These are phyloP conservation scores for Beauveria sp. DNA, from an alignment of 2,329 filamentous ascomycete species.

Conservation along the genomic window DNA sequence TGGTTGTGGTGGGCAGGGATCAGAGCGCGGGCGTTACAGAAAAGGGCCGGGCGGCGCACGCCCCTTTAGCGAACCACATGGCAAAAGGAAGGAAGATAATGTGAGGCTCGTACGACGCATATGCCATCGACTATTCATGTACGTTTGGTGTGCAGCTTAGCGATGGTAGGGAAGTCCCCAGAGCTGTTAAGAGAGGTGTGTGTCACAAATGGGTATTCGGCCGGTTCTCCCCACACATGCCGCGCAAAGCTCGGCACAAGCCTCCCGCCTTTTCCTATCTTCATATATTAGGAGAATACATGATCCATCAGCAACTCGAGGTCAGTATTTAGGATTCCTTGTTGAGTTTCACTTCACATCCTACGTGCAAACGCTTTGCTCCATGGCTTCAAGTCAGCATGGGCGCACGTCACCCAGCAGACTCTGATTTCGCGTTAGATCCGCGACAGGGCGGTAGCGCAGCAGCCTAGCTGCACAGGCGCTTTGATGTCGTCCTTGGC, in stretches of 20 bases:
- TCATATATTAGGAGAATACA: no score
- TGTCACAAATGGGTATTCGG: no score
- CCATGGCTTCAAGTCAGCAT: not conserved
- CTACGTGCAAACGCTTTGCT: not conserved
- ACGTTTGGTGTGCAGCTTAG: not conserved
- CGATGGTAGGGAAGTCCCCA: not conserved
- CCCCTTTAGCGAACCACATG: not conserved
- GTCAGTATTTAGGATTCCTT: not conserved
- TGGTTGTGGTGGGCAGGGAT: not conserved
- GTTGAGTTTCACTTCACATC: not conserved
- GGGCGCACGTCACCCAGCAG: not conserved
- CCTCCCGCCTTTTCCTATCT: no score
- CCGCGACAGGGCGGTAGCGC: not conserved
- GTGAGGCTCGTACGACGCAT: not conserved
- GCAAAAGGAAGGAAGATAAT: no score
- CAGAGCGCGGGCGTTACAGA: not conserved
- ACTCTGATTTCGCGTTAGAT: not conserved
- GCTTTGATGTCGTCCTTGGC: not conserved
- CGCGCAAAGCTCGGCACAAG: no score
- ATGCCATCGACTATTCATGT: not conserved
- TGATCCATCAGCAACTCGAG: no score
- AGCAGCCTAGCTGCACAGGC: not conserved
- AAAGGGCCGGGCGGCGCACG: not conserved
- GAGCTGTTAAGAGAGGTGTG: no score
- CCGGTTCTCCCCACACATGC: no score